Base-by-base conservation (phyloP, 192 early-diverging fungal species). In the Coemansia sp. region DNA sequence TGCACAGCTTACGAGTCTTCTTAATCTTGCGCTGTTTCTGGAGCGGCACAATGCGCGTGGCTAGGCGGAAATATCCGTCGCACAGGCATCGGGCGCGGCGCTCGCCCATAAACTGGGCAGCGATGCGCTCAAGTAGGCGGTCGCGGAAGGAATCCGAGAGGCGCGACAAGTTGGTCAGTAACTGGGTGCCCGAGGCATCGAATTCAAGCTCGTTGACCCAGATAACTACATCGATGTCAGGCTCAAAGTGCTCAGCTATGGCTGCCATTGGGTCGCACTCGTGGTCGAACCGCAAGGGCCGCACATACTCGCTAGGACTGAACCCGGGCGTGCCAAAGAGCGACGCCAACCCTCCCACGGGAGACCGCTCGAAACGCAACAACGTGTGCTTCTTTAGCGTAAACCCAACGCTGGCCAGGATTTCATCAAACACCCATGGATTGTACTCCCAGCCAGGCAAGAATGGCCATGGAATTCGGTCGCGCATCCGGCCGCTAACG, bases 341-440 rank as follows among this genome's bases (percentile, higher is more conserved):
- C 42, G 74, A 52, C 0, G 49, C 65, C 41, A 82, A 67, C 4
- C 79, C 29, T 29, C 29, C 79, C 3, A 82, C 71, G 5, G 79
- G 79, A 9, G 74, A 76, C 46, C 84, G 76, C 74, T 94, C 91
- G 49, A 89, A 95, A 19, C 90, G 76, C n/a, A 85, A 60, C 66
- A 89, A 84, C 17, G 89, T 85, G 60, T 90, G 89, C 22, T 86
- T 86, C 59, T 92, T 93, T 56, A 95, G 72, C 40, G 89, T 78
- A 29, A 87, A 87, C 48, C 91, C 92, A 4, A 90, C 84, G 46
- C 90, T 85, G 55, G 90, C 87, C 74, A 93, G 87, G 0, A 88
- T 88, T 52, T 89, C 90, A 76, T 95, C 93, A 79, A 90, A 95
- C 54, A 93, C 82, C 63, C 83, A 85, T 20, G 85, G 82, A 40